Evolutionary conservation across 805 yeast genomes (phyloP), one percentile per base, ranked within the genome.

Genomic region (Kregervanrija delftensis): DNA sequence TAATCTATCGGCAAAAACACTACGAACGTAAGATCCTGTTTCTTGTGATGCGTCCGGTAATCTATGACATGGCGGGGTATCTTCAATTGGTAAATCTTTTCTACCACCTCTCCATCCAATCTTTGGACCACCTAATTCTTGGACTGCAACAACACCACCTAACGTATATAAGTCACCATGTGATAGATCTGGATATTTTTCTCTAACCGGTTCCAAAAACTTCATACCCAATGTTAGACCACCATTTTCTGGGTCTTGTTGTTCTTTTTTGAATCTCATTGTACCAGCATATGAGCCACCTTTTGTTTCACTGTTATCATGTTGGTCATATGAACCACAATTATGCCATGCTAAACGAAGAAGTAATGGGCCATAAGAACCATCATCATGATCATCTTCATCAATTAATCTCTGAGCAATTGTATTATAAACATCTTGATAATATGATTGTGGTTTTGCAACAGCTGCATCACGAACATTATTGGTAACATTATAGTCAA

Each of bases 161-260:
- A 82, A 64, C 9, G 88, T 82, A 81, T 84, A 81, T 53, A 83
- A 71, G 59, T 82, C 89, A 35, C 85, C 82, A 58, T 79, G 73
- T 11, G 81, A 69, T 44, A 82, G 65, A 67, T 77, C 75, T 10
- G 87, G 86, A 64, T 68, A 77, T 57, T 75, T 68, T 37, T 63
- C 65, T 55, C 72, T 71, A 55, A 82, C 65, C 33, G 81, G 76
- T 55, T 73, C 74, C 43, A 82, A 66, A 51, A 78, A 79, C 47
- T 68, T 63, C 48, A 83, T 69, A 9, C 83, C 87, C 30, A 65
- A 58, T 47, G 69, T 74, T 48, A 75, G 59, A n/a, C 79, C 79
- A 11, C 68, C 68, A 56, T 74, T 74, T 40, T 66, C 78, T 3
- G 66, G 66, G 51, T 79, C 83, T 38, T 60, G 57, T 38, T 70